These are phyloP conservation scores for Cyberlindnera lachancei DNA, from an alignment of 805 yeast species.

Conservation along the genomic window DNA sequence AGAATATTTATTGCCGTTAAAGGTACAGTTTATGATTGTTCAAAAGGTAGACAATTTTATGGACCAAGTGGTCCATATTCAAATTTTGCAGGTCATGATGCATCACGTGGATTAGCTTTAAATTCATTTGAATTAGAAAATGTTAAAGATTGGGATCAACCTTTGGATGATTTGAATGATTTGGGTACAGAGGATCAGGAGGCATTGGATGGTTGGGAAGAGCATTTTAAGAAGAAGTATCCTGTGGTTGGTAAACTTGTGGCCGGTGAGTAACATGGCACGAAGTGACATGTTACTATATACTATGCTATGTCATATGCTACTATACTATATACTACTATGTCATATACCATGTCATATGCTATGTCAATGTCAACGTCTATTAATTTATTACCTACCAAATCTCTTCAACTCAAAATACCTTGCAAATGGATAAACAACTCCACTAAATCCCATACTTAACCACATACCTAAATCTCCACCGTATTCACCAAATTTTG, in stretches of 20 bases:
- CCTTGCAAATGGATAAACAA: slow-evolving; percentile 58
- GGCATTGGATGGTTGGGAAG: slow-evolving; percentile 78
- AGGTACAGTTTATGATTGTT: slow-evolving; percentile 81
- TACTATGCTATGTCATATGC: background rate
- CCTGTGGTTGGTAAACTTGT: slow-evolving; percentile 69
- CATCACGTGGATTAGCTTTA: slow-evolving; percentile 83
- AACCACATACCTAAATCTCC: slow-evolving; percentile 84
- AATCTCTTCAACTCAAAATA: slow-evolving; percentile 53
- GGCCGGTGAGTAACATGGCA: slow-evolving; percentile 25
- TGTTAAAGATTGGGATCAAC: slow-evolving; percentile 64
- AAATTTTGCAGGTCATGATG: slow-evolving; percentile 94
- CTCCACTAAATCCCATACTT: slow-evolving; percentile 60
- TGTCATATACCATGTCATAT: no score
- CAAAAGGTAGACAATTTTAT: slow-evolving; percentile 73
- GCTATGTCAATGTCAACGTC: no score
- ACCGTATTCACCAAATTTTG: slow-evolving; percentile 52
- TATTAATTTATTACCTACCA: slow-evolving; percentile 30
- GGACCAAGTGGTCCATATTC: slow-evolving; percentile 96
- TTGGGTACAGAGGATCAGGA: slow-evolving; percentile 53
- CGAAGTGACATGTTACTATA: background rate
- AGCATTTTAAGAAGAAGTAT: slow-evolving; percentile 75
- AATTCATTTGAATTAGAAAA: slow-evolving; percentile 72
- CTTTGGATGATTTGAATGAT: slow-evolving; percentile 65
- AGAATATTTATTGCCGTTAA: slow-evolving; percentile 81
- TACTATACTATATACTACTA: no score